A percentile compares a stretch with the other conserved stretches of the same genome.
phyloP scores from a whole-genome alignment of 1,284 basidiomycete species.

The Ustilago shanxiensis region DNA sequence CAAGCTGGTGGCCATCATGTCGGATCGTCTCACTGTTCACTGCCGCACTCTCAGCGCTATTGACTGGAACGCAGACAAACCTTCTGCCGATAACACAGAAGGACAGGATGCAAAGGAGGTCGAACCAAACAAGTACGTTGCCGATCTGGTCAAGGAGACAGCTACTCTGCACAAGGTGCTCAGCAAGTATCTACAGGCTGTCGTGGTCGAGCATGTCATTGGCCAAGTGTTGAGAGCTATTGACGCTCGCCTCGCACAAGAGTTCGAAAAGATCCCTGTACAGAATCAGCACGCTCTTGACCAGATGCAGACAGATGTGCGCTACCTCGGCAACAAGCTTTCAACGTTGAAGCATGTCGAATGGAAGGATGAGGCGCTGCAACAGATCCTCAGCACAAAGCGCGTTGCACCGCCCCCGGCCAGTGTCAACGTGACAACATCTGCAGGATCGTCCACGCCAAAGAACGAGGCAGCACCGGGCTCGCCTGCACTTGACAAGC shows the following conservation, averaged over 20 bases:
- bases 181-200: constrained; percentile 80
- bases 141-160: constrained; percentile 92
- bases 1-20: constrained; percentile 98
- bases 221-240: constrained; percentile 60
- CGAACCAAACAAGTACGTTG: constrained; percentile 82
- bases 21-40: constrained; percentile 89
- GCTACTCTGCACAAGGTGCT: constrained; percentile 96
- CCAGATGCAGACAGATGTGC: constrained; percentile 52
- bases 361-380: constrained; percentile 57
- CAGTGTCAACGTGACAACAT: constrained; percentile 22
- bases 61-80: constrained; percentile 56
- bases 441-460: constrained; percentile 30
- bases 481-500: constrained; percentile 38
- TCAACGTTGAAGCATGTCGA: constrained; percentile 52
- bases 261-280: constrained; percentile 56
- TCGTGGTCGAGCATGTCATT: constrained; percentile 59
- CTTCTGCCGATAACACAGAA: constrained; percentile 3
- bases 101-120: constrained; percentile 11
- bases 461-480: constrained; percentile 31
- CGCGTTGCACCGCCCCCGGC: constrained; percentile 21
- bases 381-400: constrained; percentile 43
- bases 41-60: constrained; percentile 78
- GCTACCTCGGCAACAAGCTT: constrained; percentile 57
- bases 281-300: constrained; percentile 39
- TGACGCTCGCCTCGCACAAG: constrained; percentile 55